Evolutionary conservation across 176 grass and related monocot species (phyloP), one percentile per base, ranked within the genome.

Genomic region (Lolium rigidum): DNA sequence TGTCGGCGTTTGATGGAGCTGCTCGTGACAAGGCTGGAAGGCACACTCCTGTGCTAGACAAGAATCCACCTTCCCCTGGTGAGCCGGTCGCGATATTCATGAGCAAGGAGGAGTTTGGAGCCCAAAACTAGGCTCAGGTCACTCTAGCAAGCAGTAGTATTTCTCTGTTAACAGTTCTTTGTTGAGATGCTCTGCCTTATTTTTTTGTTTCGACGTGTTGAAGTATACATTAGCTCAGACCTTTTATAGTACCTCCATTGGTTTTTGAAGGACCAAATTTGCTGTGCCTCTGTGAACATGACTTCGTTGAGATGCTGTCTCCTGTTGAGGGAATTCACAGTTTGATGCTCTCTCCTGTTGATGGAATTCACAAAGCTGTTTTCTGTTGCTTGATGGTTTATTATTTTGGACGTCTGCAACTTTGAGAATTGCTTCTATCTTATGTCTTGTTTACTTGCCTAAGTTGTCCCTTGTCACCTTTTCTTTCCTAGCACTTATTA

Each of bases 1-100:
- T 95, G 7, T 82, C 87, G 13, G 81, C 87, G 6, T 77, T 63
- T 24, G 86, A 88, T 74, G 78, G 60, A 15, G 61, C 47, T 67
- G 83, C 84, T 76, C 67, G 79, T 77, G 60, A 61, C 39, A 93
- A 88, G 69, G 89, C 91, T 20, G 87, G 94, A 15, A 28, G 21
- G 16, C 63, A 91, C 47, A 31, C 17, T 35, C 60, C 81, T 59
- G 31, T 95, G 87, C 80, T 95, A 38, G 81, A 62, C 8, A 90
- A 91, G 81, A 90, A 86, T 28, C 88, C 74, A 3, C 89, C 89
- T 26, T 95, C 94, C 10, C 94, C 94, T 39, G 91, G 94, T 57
- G 90, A 86, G 24, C 94, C 94, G 0, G 67, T 89, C 47, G 84
- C 94, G 3, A 87, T 93, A 74, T 96, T 91, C 78, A 65, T 93